Evolutionary conservation across 371 early-diverging fungal species (phyloP), one percentile per base, ranked within the genome.

Genomic region (Smittium mucronatum): DNA sequence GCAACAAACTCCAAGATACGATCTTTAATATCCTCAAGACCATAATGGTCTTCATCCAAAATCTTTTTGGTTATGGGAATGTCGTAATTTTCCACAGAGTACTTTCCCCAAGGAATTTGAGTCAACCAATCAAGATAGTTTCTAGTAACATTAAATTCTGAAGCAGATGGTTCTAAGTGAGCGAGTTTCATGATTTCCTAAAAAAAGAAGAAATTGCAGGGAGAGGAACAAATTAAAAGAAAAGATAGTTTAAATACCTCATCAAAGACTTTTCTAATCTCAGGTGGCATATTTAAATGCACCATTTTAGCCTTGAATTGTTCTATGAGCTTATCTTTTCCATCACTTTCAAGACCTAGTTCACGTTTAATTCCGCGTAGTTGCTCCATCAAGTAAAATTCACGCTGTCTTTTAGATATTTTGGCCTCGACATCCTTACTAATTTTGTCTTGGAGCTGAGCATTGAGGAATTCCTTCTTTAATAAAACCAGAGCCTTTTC

Each of bases 121-220:
- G 96, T 96, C 31, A 98, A 80, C 97, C 97, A 96, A 76, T 96
- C 97, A 26, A 98, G 81, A 74, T 98, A 98, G 79, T 95, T 96
- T 25, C 96, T 88, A 0, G 96, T 96, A 2, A 97, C 94, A 71
- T 93, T 95, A 77, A 95, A 97, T 77, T 98, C 98, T 33, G 93
- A 90, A 8, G 95, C 93, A 30, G 93, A 90, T n/a, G 96, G 91
- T 74, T 98, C 98, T 32, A 98, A 79, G 72, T 91, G 89, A 67
- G 89, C 89, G 31, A 98, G 81, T 78, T 98, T 98, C 70, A 82
- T 86, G 70, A 97, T 80, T 81, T 98, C 97, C 61, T n/a, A n/a
- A n/a, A n/a, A n/a, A n/a, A n/a, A n/a, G n/a, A n/a, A n/a, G n/a
- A n/a, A n/a, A n/a, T n/a, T n/a, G n/a, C n/a, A n/a, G n/a, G n/a